phyloP scores from a whole-genome alignment of 2,329 filamentous ascomycete genomes.

The Incumbomyces delicatus region DNA sequence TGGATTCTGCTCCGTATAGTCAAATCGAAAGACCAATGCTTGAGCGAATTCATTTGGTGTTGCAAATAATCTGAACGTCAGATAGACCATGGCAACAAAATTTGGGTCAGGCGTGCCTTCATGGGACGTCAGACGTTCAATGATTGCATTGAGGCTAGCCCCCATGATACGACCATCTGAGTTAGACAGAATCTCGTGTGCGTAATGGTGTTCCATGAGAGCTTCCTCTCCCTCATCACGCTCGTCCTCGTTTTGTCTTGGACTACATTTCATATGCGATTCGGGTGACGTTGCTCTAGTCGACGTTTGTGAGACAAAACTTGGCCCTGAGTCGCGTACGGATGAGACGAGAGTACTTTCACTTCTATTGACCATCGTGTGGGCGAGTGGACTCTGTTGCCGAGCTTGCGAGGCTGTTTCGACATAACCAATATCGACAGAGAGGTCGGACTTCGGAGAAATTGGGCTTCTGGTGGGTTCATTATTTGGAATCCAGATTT shows the following conservation, averaged over 20 bases:
- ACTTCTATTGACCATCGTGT: conserved; percentile 40
- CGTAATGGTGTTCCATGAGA: conserved; percentile 83
- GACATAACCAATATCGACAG: neutral
- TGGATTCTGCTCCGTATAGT: conserved; percentile 74
- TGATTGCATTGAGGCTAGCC: conserved; percentile 76
- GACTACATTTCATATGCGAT: conserved; percentile 56
- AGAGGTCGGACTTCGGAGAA: neutral
- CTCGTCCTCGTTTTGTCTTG: conserved; percentile 60
- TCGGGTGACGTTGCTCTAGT: conserved; percentile 86
- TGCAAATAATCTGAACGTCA: conserved; percentile 91
- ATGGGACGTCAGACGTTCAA: conserved; percentile 90
- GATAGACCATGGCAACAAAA: conserved; percentile 90
- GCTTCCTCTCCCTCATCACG: conserved; percentile 69
- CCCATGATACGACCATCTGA: conserved; percentile 93
- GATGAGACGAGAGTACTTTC: conserved; percentile 70
- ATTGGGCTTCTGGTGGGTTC: neutral
- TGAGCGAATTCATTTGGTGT: conserved; percentile 69
- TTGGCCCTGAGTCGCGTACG: conserved; percentile 67
- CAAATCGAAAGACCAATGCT: conserved; percentile 79
- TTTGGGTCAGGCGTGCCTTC: conserved; percentile 84
- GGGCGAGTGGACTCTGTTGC: neutral
- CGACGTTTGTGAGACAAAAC: conserved; percentile 69
- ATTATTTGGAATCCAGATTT: neutral
- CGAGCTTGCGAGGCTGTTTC: neutral
- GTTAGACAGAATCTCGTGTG: conserved; percentile 84